Conservation (phyloP, 2,329 filamentous ascomycete species). For the Venturia carpophila region DNA sequence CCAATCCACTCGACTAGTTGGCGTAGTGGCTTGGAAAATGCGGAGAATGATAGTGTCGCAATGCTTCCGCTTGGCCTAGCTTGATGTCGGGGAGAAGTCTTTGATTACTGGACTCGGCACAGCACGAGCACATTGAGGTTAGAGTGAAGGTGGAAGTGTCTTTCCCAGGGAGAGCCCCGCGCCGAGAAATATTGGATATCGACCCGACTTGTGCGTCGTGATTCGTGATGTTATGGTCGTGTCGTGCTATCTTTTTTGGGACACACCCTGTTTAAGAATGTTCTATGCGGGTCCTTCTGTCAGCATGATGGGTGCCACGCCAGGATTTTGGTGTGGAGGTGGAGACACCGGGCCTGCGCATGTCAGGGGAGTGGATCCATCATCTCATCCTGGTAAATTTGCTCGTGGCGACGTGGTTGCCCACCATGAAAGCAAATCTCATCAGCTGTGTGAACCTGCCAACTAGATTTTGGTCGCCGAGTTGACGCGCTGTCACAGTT, state of each 20-base stretch:
- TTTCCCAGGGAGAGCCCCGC: neutral
- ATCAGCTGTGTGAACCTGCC: neutral
- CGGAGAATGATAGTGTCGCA: neutral
- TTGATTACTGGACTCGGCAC: neutral
- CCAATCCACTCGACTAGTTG: neutral
- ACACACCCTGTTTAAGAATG: neutral
- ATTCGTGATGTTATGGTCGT: neutral
- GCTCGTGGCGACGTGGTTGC: neutral
- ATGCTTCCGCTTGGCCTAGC: neutral
- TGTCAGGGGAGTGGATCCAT: neutral
- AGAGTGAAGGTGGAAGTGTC: neutral
- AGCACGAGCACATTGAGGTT: neutral
- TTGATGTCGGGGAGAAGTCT: neutral
- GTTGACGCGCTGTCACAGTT: neutral
- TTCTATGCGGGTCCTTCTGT: neutral
- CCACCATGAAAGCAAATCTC: too few species aligned
- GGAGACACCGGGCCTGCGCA: neutral
- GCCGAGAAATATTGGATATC: neutral
- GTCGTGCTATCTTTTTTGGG: neutral
- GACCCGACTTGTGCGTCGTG: neutral
- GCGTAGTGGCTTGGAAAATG: neutral
- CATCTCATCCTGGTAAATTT: neutral
- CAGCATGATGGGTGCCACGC: neutral
- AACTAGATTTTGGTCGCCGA: neutral
- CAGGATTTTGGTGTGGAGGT: conserved; percentile 1